Conservation (phyloP, 495 filamentous ascomycete genomes). For the Lindgomyces ingoldianus region DNA sequence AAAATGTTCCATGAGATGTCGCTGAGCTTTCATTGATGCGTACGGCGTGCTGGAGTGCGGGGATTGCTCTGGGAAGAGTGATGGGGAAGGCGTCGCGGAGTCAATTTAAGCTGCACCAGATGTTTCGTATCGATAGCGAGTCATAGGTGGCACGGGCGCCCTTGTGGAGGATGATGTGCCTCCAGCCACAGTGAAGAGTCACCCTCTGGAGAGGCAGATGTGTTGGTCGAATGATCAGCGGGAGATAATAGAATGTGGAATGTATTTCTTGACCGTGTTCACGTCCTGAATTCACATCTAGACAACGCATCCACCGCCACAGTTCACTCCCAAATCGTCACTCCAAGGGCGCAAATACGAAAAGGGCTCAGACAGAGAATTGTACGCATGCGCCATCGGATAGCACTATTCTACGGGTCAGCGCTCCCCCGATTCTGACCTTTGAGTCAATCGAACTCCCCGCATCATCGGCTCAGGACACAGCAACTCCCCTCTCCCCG, state of each 20-base stretch:
- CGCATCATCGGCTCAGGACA: constrained; percentile 12
- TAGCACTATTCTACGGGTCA: background rate
- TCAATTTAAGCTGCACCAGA: background rate
- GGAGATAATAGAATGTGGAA: no score
- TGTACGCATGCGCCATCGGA: background rate
- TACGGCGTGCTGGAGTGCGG: constrained; percentile 2
- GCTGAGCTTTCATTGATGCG: constrained; percentile 21
- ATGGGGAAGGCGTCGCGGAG: background rate
- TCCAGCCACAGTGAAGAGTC: background rate
- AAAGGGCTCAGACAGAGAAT: constrained; percentile 1
- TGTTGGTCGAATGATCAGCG: no score
- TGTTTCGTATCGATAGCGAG: background rate
- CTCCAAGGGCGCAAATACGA: constrained; percentile 17
- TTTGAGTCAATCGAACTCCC: background rate
- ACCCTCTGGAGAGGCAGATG: background rate
- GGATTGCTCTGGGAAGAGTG: background rate
- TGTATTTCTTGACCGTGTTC: no score
- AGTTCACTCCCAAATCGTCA: no score
- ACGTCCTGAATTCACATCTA: no score
- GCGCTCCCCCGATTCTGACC: background rate
- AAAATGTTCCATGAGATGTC: constrained; percentile 22
- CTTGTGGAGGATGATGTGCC: background rate
- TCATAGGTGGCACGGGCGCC: background rate
- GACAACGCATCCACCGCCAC: constrained; percentile 1
- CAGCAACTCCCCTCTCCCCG: constrained; percentile 34